Base-by-base conservation (phyloP, 164 flowering plant species). In the Piper betle region DNA sequence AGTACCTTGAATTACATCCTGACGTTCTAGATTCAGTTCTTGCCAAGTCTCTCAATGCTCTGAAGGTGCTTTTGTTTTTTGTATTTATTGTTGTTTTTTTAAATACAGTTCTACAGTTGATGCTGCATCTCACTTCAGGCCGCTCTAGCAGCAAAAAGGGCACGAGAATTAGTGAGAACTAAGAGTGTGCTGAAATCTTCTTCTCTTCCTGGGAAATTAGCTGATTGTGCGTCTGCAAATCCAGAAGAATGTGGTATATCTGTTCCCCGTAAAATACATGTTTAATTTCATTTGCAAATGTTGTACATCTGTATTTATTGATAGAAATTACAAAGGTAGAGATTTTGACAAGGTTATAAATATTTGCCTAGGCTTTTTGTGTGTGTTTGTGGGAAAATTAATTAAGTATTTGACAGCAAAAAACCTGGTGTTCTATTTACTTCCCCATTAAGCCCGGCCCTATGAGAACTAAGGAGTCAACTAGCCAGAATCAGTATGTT, bases 151-250 rank as follows among this genome's bases (percentile, higher is more conserved):
- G 96, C 97, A 59, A 88, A 91, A 73, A 82, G 90, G 63, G 99
- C 99, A 57, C 79, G 99, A 69, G 97, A 94, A 67, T 70, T 94
- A 73, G 96, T 85, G 66, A 81, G 99, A 66, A 81, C 82, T 72
- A 94, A 94, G 74, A 80, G 88, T 68, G 91, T 88, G 37, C 67
- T 94, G 76, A 78, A 74, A 74, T 85, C 93, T 53, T 94, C 97
- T 57, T 86, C 97, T 66, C 93, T 94, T 77, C 97, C 99, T 40
- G 99, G 99, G 67, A 94, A 94, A 73, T 77, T 94, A 62, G 96
- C 99, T 77, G 99, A 91, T 79, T 94, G 99, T 73, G 88, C 99
- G 60, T 77, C 91, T 50, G 74, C 91, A 63, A 75, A 85, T 77
- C 99, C 99, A 69, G 97, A 82, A 75, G 91, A 86, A 75, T 71